A percentile compares a stretch with the other conserved stretches of the same genome.
Evolutionary conservation across 2,329 filamentous ascomycete species (phyloP).

Genomic region (Rhynchosporium graminicola): DNA sequence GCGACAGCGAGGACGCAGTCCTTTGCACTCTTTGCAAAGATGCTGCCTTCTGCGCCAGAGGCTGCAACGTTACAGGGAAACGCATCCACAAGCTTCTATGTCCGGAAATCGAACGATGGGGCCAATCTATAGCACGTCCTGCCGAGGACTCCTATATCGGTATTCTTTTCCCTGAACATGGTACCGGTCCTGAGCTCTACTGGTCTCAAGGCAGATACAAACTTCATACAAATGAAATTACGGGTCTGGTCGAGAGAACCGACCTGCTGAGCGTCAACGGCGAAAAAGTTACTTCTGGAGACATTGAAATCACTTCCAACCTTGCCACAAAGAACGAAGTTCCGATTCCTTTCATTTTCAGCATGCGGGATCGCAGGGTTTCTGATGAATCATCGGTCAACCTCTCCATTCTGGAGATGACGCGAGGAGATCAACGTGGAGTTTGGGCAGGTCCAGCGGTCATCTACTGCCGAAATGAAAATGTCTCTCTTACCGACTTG

Average conservation of each 20-base stretch:
- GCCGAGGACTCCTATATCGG: not conserved
- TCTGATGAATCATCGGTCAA: not conserved
- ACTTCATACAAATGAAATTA: not conserved
- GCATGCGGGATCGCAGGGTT: not conserved
- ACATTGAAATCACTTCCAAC: conserved; percentile 2
- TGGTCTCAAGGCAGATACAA: conserved; percentile 4
- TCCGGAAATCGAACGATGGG: not conserved
- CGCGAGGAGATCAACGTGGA: conserved; percentile 1
- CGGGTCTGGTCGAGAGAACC: not conserved
- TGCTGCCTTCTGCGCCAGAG: not conserved
- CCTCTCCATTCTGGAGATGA: conserved; percentile 10
- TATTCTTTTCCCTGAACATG: not conserved
- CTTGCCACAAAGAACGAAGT: not conserved
- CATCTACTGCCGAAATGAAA: not conserved
- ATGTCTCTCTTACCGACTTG: not conserved
- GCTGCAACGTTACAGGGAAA: not conserved
- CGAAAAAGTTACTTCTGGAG: not conserved
- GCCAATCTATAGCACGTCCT: not conserved
- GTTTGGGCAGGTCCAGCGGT: conserved; percentile 3
- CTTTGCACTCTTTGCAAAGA: not conserved
- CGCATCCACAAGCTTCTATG: conserved; percentile 5
- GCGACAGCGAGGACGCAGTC: not conserved
- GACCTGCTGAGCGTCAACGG: not conserved
- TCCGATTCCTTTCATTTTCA: not conserved
- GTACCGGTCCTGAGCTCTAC: not conserved